A percentile compares a stretch with the other conserved stretches of the same genome.
Conservation (phyloP, 495 filamentous ascomycete species). For the Talaromyces borbonicus region DNA sequence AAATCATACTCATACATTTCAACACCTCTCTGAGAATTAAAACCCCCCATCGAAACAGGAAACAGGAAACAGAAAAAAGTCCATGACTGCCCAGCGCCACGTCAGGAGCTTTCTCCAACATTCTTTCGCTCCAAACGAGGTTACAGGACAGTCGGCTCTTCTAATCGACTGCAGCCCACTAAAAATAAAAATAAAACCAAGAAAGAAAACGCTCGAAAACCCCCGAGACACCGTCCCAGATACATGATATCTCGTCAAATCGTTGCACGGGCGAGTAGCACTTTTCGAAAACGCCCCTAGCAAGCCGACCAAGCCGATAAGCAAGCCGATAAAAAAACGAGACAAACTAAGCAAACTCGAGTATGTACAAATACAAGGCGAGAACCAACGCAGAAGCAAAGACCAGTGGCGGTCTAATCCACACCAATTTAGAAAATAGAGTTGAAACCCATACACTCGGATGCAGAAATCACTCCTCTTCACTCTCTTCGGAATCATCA, state of each 20-base stretch:
- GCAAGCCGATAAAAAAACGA: slow-evolving; percentile 5
- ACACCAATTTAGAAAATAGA: background rate
- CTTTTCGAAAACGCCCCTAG: slow-evolving; percentile 6
- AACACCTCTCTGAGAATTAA: no score
- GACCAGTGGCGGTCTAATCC: background rate
- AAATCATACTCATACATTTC: no score
- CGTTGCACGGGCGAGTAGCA: slow-evolving; percentile 16
- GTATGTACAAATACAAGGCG: slow-evolving; percentile 2
- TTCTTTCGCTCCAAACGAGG: no score
- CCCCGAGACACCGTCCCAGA: background rate
- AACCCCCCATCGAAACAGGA: no score
- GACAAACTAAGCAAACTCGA: background rate
- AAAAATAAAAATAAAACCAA: background rate
- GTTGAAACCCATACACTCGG: background rate
- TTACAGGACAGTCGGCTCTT: background rate
- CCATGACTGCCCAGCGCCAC: no score
- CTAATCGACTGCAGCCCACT: background rate
- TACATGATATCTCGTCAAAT: slow-evolving; percentile 1
- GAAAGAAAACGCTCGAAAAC: slow-evolving; percentile 7
- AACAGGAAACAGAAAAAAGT: no score
- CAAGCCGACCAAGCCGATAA: no score
- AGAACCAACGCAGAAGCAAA: background rate
- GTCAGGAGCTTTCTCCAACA: background rate
- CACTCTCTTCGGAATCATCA: slow-evolving; percentile 46
- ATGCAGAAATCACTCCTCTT: slow-evolving; percentile 35